Evolutionary conservation across 768 basidiomycete species (phyloP).

Genomic region (Psilocybe sp.): DNA sequence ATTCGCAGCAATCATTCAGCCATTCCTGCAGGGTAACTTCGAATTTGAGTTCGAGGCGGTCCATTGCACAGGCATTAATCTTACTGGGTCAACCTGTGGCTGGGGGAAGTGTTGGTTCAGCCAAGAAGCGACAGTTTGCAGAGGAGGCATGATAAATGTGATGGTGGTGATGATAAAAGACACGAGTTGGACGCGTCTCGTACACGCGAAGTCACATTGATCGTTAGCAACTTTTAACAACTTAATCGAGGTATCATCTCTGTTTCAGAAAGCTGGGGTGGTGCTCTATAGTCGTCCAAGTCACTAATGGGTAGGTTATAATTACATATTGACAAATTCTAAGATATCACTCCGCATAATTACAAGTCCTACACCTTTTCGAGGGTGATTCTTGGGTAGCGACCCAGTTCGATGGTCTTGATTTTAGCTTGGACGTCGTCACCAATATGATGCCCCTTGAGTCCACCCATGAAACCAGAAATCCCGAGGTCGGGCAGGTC

Average conservation of each 20-base stretch:
- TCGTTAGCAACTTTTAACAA: background rate
- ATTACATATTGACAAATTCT: slow-evolving; percentile 1
- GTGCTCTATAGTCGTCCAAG: background rate
- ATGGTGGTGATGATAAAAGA: background rate
- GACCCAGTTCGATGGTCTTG: slow-evolving; percentile 25
- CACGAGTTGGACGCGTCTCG: slow-evolving; percentile 2
- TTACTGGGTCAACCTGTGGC: slow-evolving; percentile 63
- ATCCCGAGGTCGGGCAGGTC: slow-evolving; percentile 20
- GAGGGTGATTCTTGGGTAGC: slow-evolving; percentile 18
- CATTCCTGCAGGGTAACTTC: slow-evolving; percentile 52
- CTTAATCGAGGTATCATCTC: background rate
- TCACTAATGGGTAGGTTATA: too few species aligned
- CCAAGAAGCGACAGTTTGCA: slow-evolving; percentile 46
- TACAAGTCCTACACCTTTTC: slow-evolving; percentile 1
- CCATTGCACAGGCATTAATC: slow-evolving; percentile 12
- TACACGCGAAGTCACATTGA: background rate
- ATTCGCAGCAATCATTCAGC: slow-evolving; percentile 70
- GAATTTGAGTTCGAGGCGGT: background rate
- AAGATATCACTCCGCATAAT: background rate
- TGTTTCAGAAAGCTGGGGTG: background rate
- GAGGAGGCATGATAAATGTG: slow-evolving; percentile 20
- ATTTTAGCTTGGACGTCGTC: slow-evolving; percentile 21
- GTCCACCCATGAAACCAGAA: slow-evolving; percentile 7
- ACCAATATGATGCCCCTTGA: slow-evolving; percentile 5
- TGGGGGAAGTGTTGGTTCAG: slow-evolving; percentile 52